Percentiles rank a stretch among this genome's conserved stretches.
These are phyloP conservation scores for Boletus insuetus DNA, from an alignment of 768 basidiomycete species.

Conservation along the genomic window DNA sequence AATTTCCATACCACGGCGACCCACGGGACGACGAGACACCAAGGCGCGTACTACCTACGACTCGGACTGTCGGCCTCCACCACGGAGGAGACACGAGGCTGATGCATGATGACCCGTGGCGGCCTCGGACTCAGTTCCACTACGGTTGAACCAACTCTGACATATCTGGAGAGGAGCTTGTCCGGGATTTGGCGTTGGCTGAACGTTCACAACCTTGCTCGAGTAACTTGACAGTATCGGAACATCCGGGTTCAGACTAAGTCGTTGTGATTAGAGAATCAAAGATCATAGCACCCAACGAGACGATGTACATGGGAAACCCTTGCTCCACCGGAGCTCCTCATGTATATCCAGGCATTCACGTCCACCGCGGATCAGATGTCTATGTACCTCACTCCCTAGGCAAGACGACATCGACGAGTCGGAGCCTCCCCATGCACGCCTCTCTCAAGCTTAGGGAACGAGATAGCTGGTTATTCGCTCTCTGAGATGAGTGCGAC, in stretches of 20 bases:
- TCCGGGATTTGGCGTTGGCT: too few relatives aligned
- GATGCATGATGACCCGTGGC: too few relatives aligned
- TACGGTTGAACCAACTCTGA: too few relatives aligned
- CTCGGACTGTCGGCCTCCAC: too few relatives aligned
- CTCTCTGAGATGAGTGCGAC: conserved; percentile 81
- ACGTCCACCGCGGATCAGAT: conserved; percentile 15
- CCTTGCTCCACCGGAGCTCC: not conserved
- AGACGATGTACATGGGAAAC: conserved; percentile 19
- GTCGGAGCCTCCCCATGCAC: not conserved
- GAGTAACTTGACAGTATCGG: too few relatives aligned
- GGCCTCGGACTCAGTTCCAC: too few relatives aligned
- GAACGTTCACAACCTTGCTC: too few relatives aligned
- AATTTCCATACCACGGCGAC: too few relatives aligned
- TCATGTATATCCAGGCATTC: conserved; percentile 11
- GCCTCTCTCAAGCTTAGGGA: not conserved
- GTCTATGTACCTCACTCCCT: conserved; percentile 13
- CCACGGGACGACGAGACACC: too few relatives aligned
- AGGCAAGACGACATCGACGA: conserved; percentile 4
- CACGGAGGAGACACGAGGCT: too few relatives aligned
- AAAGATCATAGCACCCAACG: conserved; percentile 17
- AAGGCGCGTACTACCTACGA: too few relatives aligned
- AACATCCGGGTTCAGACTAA: not conserved
- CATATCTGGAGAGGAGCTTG: too few relatives aligned
- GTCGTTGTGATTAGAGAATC: not conserved
- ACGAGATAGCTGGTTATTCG: conserved; percentile 38